Evolutionary conservation across 2,329 filamentous ascomycete genomes (phyloP).

Genomic region (Berkeleyomyces basicola): DNA sequence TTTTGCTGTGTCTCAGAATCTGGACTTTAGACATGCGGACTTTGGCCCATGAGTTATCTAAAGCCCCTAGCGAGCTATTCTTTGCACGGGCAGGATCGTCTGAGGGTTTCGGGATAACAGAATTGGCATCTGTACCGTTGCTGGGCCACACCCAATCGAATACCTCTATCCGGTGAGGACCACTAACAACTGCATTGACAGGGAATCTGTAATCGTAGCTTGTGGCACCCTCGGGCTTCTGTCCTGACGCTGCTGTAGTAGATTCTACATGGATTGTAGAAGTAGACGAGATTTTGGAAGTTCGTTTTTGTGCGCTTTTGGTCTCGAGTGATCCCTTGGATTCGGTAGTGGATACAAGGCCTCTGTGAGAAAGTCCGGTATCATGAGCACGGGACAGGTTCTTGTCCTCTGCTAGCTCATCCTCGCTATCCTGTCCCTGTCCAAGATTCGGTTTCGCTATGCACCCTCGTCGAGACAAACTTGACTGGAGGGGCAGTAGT

Average conservation of each 20-base stretch:
- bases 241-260: neutral
- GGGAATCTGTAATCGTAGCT: neutral
- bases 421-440: neutral
- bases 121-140: neutral
- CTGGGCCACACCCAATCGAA: slow-evolving; percentile 7
- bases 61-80: neutral
- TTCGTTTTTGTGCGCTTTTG: neutral
- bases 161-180: neutral
- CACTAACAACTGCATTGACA: slow-evolving; percentile 8
- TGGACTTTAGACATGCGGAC: neutral
- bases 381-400: neutral
- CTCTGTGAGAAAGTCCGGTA: neutral
- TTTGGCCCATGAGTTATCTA: neutral
- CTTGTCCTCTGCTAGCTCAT: slow-evolving; percentile 2
- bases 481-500: neutral
- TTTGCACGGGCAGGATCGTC: neutral
- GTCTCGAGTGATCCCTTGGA: neutral
- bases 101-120: neutral
- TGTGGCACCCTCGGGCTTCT: neutral
- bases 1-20: neutral
- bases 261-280: neutral
- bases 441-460: neutral
- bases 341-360: neutral
- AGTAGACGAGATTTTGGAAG: neutral
- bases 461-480: neutral